phyloP scores from a whole-genome alignment of 2,329 filamentous ascomycete genomes.

The Penicillium sp. region DNA sequence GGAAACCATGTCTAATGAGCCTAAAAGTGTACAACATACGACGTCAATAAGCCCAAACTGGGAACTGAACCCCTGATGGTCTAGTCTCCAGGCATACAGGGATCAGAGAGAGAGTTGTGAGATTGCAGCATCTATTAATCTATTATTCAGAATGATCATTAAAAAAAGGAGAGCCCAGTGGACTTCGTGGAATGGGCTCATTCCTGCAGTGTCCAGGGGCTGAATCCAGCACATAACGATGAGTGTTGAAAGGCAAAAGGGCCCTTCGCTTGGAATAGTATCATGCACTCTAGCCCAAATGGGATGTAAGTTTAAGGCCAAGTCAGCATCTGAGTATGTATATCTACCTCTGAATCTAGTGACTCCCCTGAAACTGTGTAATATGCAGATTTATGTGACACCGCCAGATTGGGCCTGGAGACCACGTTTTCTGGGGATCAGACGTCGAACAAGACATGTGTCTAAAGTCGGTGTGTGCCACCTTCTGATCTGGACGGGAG shows the following conservation, averaged over 20 bases:
- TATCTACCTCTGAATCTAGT: not conserved
- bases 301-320: not conserved
- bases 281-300: constrained; percentile 1
- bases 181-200: not conserved
- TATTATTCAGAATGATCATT: not conserved
- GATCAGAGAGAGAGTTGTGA: not conserved
- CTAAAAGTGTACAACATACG: not conserved
- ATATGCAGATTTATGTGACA: constrained; percentile 11
- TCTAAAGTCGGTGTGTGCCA: constrained; percentile 20
- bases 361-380: constrained; percentile 6
- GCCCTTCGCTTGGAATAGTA: not conserved
- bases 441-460: not conserved
- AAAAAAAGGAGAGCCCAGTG: not conserved
- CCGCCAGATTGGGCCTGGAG: constrained; percentile 9
- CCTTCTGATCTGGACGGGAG: not conserved
- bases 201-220: constrained; percentile 3
- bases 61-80: not conserved
- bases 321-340: not conserved
- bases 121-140: not conserved
- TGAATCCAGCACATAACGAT: not conserved
- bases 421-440: constrained; percentile 20
- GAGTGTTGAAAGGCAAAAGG: not conserved
- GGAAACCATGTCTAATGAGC: not conserved
- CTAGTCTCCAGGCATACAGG: not conserved
- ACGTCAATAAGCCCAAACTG: not conserved